These are phyloP conservation scores for Aspergillus sp. DNA, from an alignment of 2,329 filamentous ascomycete genomes.

Conservation along the genomic window DNA sequence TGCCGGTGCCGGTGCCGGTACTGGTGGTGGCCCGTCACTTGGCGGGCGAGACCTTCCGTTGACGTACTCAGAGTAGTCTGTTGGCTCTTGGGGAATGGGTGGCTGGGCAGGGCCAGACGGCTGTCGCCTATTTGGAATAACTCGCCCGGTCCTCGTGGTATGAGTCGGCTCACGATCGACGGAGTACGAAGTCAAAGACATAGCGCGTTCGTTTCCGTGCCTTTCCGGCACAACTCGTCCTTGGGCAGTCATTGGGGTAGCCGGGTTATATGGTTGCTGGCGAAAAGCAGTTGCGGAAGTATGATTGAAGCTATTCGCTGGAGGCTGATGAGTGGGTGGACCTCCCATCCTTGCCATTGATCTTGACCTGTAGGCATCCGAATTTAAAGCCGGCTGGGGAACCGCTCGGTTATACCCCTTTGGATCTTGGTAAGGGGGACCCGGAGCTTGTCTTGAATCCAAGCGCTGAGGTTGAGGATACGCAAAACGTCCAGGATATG, in stretches of 20 bases:
- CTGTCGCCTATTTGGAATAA: slow-evolving; percentile 76
- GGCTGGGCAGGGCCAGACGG: slow-evolving; percentile 51
- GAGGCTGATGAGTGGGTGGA: slow-evolving; percentile 69
- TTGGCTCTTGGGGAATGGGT: slow-evolving; percentile 26
- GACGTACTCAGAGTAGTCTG: slow-evolving; percentile 49
- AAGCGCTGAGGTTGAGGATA: slow-evolving; percentile 72
- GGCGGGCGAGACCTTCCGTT: slow-evolving; percentile 38
- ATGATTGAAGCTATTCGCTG: slow-evolving; percentile 62
- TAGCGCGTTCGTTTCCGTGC: slow-evolving; percentile 88
- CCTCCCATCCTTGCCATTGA: slow-evolving; percentile 78
- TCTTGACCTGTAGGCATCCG: slow-evolving; percentile 86
- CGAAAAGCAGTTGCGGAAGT: slow-evolving; percentile 75
- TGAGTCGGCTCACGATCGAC: slow-evolving; percentile 76
- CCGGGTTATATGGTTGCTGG: slow-evolving; percentile 67
- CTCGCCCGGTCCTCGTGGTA: slow-evolving; percentile 80
- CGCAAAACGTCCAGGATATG: slow-evolving; percentile 65
- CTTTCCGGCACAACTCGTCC: slow-evolving; percentile 88
- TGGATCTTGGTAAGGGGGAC: slow-evolving; percentile 59
- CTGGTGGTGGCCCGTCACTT: slow-evolving; percentile 53
- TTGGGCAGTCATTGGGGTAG: slow-evolving; percentile 79
- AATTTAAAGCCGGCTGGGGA: slow-evolving; percentile 72
- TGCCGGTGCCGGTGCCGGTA: slow-evolving; percentile 54
- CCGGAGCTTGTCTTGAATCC: slow-evolving; percentile 57
- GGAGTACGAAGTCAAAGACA: slow-evolving; percentile 88
- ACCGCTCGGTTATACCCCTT: slow-evolving; percentile 57